Conservation (phyloP, 495 filamentous ascomycete genomes). For the Aspergillus ellipticus region DNA sequence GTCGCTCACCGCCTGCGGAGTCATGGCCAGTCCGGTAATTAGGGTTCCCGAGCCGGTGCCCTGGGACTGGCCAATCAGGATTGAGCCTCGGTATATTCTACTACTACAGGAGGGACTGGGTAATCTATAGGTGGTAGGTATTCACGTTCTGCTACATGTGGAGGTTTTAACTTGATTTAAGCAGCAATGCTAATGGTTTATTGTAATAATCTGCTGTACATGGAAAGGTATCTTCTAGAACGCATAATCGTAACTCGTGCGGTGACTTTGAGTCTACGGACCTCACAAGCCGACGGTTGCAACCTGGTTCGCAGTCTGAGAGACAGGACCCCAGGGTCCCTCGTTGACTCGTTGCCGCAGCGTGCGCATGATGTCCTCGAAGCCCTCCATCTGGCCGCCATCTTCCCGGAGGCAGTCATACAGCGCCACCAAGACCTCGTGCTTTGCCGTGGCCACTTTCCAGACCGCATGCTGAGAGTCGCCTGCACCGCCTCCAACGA, state of each 20-base stretch:
- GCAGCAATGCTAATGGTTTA: too few relatives aligned
- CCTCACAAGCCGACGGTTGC: constrained; percentile 37
- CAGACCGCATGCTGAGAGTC: constrained; percentile 57
- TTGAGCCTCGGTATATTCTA: background rate
- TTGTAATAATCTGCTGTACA: background rate
- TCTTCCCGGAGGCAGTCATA: constrained; percentile 29
- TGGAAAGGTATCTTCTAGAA: background rate
- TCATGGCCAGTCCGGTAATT: background rate
- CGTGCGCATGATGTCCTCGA: constrained; percentile 43
- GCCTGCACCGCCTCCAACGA: constrained; percentile 55
- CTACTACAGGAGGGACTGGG: too few relatives aligned
- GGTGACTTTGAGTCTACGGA: background rate
- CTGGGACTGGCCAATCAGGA: background rate
- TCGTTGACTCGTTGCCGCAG: constrained; percentile 42
- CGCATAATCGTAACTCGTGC: background rate
- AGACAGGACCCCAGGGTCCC: constrained; percentile 40
- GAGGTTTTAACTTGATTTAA: too few relatives aligned
- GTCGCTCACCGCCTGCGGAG: background rate
- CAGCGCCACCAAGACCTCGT: constrained; percentile 51
- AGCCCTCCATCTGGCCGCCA: constrained; percentile 29
- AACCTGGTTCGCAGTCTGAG: constrained; percentile 28
- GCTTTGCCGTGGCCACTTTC: constrained; percentile 57
- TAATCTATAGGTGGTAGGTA: too few relatives aligned
- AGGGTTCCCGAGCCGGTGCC: background rate
- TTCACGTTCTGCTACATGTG: too few relatives aligned